phyloP scores from a whole-genome alignment of 2,329 filamentous ascomycete species.

The Cryoendolithus antarcticus region DNA sequence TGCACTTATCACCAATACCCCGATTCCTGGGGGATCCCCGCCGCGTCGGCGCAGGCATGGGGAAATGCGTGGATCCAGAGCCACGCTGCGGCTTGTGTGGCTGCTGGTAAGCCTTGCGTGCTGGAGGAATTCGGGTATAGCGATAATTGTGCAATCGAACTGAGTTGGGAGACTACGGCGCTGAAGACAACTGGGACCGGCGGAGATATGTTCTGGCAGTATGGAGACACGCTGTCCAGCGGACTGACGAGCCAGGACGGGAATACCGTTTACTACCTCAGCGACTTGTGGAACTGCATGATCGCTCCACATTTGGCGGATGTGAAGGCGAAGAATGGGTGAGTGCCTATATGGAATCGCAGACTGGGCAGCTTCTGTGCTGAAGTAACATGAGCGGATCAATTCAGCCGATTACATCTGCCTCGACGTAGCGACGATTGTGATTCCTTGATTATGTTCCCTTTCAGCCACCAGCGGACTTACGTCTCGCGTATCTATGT shows the following conservation, averaged over 20 bases:
- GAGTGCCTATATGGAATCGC: neutral
- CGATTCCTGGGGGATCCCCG: slow-evolving; percentile 7
- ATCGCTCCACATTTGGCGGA: slow-evolving; percentile 8
- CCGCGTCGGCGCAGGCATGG: slow-evolving; percentile 8
- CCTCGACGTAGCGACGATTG: too few species aligned
- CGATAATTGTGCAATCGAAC: slow-evolving; percentile 9
- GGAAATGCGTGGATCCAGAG: slow-evolving; percentile 12
- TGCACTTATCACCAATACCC: slow-evolving; percentile 15
- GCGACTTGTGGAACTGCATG: slow-evolving; percentile 7
- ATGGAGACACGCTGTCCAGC: slow-evolving; percentile 12
- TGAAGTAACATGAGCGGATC: too few species aligned
- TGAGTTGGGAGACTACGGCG: slow-evolving; percentile 12
- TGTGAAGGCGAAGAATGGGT: slow-evolving; percentile 2
- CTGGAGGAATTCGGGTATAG: slow-evolving; percentile 12
- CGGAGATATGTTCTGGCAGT: slow-evolving; percentile 16
- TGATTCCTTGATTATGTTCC: too few species aligned
- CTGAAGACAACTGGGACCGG: slow-evolving; percentile 6
- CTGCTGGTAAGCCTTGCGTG: slow-evolving; percentile 13
- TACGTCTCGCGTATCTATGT: too few species aligned
- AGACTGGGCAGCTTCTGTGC: too few species aligned
- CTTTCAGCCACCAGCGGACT: too few species aligned
- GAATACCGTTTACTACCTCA: slow-evolving; percentile 11
- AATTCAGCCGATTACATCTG: too few species aligned
- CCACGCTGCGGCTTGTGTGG: slow-evolving; percentile 10
- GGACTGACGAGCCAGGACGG: slow-evolving; percentile 12